Percentiles rank a stretch among this genome's conserved stretches.
Conservation (phyloP, 768 basidiomycete genomes). For the Tricholoma saponaceum region DNA sequence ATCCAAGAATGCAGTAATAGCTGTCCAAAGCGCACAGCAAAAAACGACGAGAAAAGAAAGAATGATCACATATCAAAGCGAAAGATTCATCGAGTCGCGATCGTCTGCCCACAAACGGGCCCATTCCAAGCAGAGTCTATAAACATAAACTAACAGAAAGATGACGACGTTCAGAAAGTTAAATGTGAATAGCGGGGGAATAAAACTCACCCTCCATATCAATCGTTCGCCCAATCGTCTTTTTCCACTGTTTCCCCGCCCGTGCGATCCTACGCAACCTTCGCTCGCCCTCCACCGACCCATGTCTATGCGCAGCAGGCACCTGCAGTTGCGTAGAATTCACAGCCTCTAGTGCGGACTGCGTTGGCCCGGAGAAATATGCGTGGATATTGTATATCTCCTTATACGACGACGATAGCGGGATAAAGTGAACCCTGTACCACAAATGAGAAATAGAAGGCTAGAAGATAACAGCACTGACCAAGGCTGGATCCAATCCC, state of each 20-base stretch:
- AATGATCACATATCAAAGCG: not conserved
- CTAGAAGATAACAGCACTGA: conserved; percentile 14
- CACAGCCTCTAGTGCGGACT: conserved; percentile 47
- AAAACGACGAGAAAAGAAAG: not conserved
- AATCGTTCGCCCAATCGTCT: conserved; percentile 70
- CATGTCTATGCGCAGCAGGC: conserved; percentile 27
- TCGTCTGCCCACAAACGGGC: conserved; percentile 83
- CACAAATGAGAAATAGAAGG: conserved; percentile 2
- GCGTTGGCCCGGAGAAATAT: conserved; percentile 86
- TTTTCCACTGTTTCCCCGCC: conserved; percentile 93
- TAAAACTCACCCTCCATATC: conserved; percentile 86
- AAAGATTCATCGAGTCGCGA: conserved; percentile 61
- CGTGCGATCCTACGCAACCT: conserved; percentile 78
- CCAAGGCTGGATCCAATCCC: conserved; percentile 91
- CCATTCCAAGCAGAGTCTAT: conserved; percentile 85
- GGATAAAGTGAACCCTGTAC: conserved; percentile 89
- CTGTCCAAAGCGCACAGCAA: not conserved
- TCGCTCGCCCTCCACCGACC: conserved; percentile 58
- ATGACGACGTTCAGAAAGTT: not conserved
- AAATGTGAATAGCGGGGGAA: not conserved
- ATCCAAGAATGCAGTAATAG: not conserved
- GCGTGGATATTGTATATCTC: conserved; percentile 94
- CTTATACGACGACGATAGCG: conserved; percentile 77
- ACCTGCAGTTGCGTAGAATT: conserved; percentile 43
- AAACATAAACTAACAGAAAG: conserved; percentile 67